phyloP scores from a whole-genome alignment of 2,329 filamentous ascomycete genomes.

The Orbilia oligospora region DNA sequence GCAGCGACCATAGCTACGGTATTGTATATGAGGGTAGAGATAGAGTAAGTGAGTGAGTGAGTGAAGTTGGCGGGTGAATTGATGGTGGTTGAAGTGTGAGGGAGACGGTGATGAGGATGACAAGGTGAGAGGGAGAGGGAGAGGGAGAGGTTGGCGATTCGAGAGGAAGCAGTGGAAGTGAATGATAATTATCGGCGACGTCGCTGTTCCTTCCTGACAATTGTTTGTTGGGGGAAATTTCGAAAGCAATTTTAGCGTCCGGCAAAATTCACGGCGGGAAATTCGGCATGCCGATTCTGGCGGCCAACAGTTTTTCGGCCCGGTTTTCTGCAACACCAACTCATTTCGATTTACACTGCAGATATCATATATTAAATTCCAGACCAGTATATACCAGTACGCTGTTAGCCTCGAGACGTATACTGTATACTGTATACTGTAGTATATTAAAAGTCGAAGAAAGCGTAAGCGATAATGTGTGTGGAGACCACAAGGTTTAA shows the following conservation, averaged over 20 bases:
- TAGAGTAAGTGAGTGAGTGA: not conserved
- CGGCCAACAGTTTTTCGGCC: slow-evolving; percentile 22
- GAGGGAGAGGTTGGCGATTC: not conserved
- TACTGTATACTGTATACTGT: too few relatives aligned
- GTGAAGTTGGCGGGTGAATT: not conserved
- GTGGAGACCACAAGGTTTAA: too few relatives aligned
- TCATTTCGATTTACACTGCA: not conserved
- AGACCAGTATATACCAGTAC: too few relatives aligned
- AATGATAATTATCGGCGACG: not conserved
- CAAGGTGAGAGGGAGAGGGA: not conserved
- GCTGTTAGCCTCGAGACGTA: too few relatives aligned
- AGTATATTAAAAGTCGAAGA: too few relatives aligned
- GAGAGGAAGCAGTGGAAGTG: not conserved
- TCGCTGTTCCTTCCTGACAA: not conserved
- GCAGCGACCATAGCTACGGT: slow-evolving; percentile 49
- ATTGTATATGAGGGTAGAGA: not conserved
- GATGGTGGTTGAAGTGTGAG: too few relatives aligned
- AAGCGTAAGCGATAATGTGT: too few relatives aligned
- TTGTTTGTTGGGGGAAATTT: slow-evolving; percentile 24
- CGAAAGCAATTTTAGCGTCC: slow-evolving; percentile 13
- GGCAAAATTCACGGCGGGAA: slow-evolving; percentile 13
- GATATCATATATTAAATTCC: too few relatives aligned
- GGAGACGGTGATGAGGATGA: not conserved
- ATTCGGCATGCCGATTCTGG: slow-evolving; percentile 6
- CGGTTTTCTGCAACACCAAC: not conserved